Conservation (phyloP, 2,329 filamentous ascomycete genomes). For the Aspergillus vadensis region DNA sequence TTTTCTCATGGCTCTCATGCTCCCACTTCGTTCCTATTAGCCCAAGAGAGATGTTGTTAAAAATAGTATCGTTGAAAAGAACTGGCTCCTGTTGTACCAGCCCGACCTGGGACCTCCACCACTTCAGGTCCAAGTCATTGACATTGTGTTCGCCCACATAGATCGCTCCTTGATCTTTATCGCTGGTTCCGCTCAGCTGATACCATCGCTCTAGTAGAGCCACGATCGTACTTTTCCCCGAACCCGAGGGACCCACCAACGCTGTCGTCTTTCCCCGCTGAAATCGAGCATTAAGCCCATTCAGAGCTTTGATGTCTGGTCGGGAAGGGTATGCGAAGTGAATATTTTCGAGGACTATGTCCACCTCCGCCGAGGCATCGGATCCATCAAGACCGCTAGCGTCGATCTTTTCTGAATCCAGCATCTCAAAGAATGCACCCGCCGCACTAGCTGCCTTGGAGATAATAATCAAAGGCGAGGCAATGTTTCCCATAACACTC, state of each 20-base stretch:
- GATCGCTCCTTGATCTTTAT: conserved; percentile 49
- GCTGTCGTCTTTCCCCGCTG: conserved; percentile 44
- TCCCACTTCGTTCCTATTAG: conserved; percentile 45
- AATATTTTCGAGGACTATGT: conserved; percentile 65
- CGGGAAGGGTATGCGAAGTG: conserved; percentile 70
- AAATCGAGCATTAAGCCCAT: conserved; percentile 37
- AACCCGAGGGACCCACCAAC: conserved; percentile 50
- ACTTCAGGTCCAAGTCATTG: conserved; percentile 62
- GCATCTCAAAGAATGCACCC: conserved; percentile 35
- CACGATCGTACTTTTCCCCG: conserved; percentile 50
- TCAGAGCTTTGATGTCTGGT: conserved; percentile 38
- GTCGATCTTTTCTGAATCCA: conserved; percentile 29
- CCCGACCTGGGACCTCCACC: conserved; percentile 59
- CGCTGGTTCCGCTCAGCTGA: conserved; percentile 22
- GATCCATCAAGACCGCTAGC: conserved; percentile 49
- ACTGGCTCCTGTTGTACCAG: conserved; percentile 71
- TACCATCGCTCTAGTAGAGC: conserved; percentile 49
- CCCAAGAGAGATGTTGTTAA: conserved; percentile 63
- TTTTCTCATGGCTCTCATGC: conserved; percentile 32
- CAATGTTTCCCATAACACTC: conserved; percentile 31
- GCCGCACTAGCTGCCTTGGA: conserved; percentile 38
- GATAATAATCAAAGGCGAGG: conserved; percentile 38
- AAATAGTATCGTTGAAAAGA: conserved; percentile 67
- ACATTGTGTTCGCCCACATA: conserved; percentile 57
- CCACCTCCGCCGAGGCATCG: conserved; percentile 52